These are phyloP conservation scores for Cyberlindnera saturnus DNA, from an alignment of 805 yeast species.

Conservation along the genomic window DNA sequence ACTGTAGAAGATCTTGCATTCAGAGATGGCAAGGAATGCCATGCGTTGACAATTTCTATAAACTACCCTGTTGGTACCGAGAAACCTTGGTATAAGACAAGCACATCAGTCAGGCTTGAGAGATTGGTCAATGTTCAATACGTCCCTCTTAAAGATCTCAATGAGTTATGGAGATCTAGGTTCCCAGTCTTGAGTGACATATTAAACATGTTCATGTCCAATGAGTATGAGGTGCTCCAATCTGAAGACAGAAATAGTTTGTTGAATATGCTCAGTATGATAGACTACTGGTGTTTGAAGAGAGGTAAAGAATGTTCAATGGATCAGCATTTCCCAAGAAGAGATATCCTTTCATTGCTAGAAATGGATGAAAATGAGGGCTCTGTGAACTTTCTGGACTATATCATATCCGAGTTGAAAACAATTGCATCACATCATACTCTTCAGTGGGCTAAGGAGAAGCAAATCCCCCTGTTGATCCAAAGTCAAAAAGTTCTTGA, in stretches of 20 bases:
- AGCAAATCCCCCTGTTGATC: conserved; percentile 3
- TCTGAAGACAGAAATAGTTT: conserved; percentile 4
- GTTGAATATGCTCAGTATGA: conserved; percentile 8
- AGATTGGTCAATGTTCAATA: conserved; percentile 7
- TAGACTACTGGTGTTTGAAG: conserved; percentile 14
- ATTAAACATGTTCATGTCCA: conserved; percentile 12
- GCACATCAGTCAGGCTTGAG: conserved; percentile 6
- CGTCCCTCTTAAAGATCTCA: conserved; percentile 10
- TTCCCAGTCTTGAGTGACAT: conserved; percentile 13
- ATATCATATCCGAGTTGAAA: conserved; percentile 8
- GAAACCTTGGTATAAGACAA: conserved; percentile 11
- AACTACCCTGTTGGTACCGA: conserved; percentile 6
- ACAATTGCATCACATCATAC: conserved; percentile 10
- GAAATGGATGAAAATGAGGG: neutral
- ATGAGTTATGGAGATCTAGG: conserved; percentile 13
- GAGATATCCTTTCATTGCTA: neutral
- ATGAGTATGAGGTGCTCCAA: conserved; percentile 3
- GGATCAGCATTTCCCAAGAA: conserved; percentile 8
- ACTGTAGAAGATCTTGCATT: conserved; percentile 4
- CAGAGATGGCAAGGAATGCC: neutral
- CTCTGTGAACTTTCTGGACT: conserved; percentile 3
- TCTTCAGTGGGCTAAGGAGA: conserved; percentile 1
- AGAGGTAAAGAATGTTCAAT: conserved; percentile 8
- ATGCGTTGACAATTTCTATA: conserved; percentile 9
- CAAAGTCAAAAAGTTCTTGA: conserved; percentile 2